Evolutionary conservation across 108 stramenopile species (phyloP).

Genomic region (Thalassiosira profunda): DNA sequence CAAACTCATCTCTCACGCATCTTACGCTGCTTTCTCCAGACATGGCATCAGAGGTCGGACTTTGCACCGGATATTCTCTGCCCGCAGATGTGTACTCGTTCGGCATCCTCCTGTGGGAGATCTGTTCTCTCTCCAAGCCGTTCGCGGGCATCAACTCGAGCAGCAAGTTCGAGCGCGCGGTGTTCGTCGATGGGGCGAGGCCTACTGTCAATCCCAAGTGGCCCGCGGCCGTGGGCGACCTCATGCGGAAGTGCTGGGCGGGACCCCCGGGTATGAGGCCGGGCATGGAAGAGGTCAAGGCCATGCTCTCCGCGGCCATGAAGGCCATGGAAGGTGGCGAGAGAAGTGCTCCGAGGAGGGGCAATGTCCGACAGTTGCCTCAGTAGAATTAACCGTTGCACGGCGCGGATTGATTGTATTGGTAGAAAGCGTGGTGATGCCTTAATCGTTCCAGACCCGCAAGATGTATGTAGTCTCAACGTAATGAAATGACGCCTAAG

Average conservation of each 20-base stretch:
- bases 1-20: too few species aligned
- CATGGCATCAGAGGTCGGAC: conserved; percentile 48
- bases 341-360: background rate
- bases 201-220: conserved; percentile 61
- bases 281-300: conserved; percentile 47
- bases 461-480: too few species aligned
- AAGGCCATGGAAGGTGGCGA: conserved; percentile 8
- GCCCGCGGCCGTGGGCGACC: conserved; percentile 62
- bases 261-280: conserved; percentile 55
- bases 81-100: conserved; percentile 81
- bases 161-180: conserved; percentile 32
- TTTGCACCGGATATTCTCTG: conserved; percentile 29
- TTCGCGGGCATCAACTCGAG: conserved; percentile 53
- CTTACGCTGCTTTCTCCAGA: too few species aligned
- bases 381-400: too few species aligned
- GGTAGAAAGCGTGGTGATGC: too few species aligned
- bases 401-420: too few species aligned
- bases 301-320: too few species aligned
- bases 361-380: too few species aligned
- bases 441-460: too few species aligned
- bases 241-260: conserved; percentile 74
- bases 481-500: too few species aligned
- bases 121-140: conserved; percentile 65
- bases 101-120: conserved; percentile 72
- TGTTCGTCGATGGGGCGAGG: conserved; percentile 64